These are phyloP conservation scores for Phytophthora uliginosa DNA, from an alignment of 352 stramenopile species.

Conservation along the genomic window DNA sequence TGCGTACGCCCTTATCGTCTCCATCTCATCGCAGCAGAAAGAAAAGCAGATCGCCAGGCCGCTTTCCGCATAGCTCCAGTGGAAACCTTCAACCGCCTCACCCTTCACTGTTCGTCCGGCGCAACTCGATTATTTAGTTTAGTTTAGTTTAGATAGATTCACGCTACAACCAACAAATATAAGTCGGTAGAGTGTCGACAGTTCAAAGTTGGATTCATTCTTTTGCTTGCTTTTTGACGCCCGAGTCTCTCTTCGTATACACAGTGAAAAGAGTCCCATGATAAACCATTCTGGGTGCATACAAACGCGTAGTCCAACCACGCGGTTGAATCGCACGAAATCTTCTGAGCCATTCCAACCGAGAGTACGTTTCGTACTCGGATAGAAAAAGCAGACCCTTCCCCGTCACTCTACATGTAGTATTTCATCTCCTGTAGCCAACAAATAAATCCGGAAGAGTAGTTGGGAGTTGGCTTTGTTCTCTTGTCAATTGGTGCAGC, in stretches of 20 bases:
- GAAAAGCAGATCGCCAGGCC: conserved; percentile 34
- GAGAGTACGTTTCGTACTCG: no score
- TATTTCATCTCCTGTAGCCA: conserved; percentile 19
- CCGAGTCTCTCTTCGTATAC: no score
- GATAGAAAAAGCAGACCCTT: background rate
- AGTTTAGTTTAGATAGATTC: background rate
- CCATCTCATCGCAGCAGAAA: conserved; percentile 16
- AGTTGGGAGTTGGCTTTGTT: conserved; percentile 23
- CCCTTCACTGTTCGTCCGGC: conserved; percentile 43
- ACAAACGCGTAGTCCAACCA: no score
- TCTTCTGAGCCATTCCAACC: no score
- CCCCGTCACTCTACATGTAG: no score
- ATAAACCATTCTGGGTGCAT: no score
- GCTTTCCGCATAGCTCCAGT: conserved; percentile 25
- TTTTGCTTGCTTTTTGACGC: no score
- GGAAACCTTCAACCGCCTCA: conserved; percentile 24
- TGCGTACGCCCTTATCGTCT: background rate
- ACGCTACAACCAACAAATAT: no score
- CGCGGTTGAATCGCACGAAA: no score
- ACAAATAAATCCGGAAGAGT: conserved; percentile 43
- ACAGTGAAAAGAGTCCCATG: no score
- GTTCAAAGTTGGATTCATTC: no score
- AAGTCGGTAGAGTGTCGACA: no score
- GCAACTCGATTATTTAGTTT: conserved; percentile 64
- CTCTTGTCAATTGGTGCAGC: conserved; percentile 3